These are phyloP conservation scores for Poa pratensis DNA, from an alignment of 176 grass and related monocot species.

Conservation along the genomic window DNA sequence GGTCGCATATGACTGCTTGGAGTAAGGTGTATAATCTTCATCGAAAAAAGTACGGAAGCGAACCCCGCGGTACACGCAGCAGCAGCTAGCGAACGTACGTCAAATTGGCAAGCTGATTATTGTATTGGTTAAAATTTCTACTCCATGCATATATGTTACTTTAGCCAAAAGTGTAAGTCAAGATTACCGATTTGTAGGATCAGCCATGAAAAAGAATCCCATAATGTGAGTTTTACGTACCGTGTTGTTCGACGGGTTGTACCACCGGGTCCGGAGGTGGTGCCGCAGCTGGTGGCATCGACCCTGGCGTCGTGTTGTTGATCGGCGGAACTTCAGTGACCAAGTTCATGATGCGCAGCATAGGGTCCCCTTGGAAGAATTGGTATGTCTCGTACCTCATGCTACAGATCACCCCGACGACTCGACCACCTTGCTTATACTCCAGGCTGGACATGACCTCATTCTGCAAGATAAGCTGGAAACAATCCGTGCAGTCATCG, in stretches of 20 bases:
- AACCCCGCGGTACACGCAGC: no score
- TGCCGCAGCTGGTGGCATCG: background rate
- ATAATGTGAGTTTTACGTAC: background rate
- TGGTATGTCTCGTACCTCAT: slow-evolving; percentile 16
- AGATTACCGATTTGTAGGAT: no score
- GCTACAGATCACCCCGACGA: no score
- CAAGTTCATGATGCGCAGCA: background rate
- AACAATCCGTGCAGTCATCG: slow-evolving; percentile 19
- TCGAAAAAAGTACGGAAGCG: no score
- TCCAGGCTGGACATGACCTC: background rate
- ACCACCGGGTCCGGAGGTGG: background rate
- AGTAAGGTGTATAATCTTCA: no score
- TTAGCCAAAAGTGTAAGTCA: no score
- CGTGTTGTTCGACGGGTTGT: background rate
- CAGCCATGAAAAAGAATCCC: background rate
- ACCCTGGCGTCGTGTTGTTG: background rate
- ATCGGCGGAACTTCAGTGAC: background rate
- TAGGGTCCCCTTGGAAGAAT: background rate
- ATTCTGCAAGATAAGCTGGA: background rate
- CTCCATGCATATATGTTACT: no score
- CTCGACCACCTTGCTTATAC: background rate
- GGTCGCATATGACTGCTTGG: no score
- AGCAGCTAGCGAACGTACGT: no score
- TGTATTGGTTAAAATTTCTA: no score
- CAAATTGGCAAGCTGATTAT: no score